These are phyloP conservation scores for Ophiosphaerella korrae DNA, from an alignment of 2,329 filamentous ascomycete species.

Conservation along the genomic window DNA sequence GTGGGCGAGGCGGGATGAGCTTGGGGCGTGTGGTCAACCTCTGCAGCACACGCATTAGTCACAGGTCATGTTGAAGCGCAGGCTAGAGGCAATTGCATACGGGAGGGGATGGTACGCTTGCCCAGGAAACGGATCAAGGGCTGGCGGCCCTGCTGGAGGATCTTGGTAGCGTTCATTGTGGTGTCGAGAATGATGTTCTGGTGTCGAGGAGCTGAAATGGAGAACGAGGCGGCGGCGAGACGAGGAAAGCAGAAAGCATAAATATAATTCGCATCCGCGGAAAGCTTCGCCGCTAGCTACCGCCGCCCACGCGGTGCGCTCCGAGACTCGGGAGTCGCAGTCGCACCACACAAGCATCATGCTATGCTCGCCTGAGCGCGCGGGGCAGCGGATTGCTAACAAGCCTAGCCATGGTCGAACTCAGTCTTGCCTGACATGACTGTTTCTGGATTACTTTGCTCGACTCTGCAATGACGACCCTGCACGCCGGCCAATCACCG, in stretches of 20 bases:
- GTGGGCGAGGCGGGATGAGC: conserved; percentile 74
- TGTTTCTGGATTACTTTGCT: conserved; percentile 11
- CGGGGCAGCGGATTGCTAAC: no score
- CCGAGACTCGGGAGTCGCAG: background rate
- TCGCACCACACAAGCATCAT: conserved; percentile 13
- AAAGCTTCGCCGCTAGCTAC: conserved; percentile 21
- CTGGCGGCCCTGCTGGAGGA: conserved; percentile 54
- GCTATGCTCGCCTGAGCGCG: conserved; percentile 32
- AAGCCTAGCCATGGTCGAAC: no score
- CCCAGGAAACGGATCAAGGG: conserved; percentile 59
- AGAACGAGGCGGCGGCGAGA: conserved; percentile 7
- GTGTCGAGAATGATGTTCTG: conserved; percentile 2
- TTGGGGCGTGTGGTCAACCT: conserved; percentile 74
- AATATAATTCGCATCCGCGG: conserved; percentile 27
- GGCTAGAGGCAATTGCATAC: conserved; percentile 39
- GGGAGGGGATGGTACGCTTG: conserved; percentile 52
- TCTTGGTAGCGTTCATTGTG: conserved; percentile 53
- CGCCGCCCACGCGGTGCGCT: conserved; percentile 7
- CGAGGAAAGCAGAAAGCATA: conserved; percentile 20
- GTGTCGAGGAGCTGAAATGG: background rate
- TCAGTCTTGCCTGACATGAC: no score
- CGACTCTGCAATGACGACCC: conserved; percentile 16
- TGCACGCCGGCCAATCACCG: conserved; percentile 29
- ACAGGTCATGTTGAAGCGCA: background rate
- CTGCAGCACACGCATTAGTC: conserved; percentile 49